Base-by-base conservation (phyloP, 495 filamentous ascomycete genomes). In the Lasiosphaeria ovina region DNA sequence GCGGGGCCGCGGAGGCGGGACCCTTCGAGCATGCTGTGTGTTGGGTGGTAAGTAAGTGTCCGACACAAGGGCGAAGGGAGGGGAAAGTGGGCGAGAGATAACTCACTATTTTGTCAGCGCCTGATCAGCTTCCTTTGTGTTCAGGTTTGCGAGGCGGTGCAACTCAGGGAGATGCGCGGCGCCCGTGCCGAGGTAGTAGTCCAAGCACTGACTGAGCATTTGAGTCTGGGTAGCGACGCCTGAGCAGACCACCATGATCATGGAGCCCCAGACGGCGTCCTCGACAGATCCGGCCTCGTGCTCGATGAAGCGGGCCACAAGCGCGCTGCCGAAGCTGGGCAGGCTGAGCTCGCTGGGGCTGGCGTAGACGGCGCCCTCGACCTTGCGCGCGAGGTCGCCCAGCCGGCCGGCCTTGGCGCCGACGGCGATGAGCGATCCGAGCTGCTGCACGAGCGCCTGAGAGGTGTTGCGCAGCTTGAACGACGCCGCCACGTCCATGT, bases 141-240 rank as follows among this genome's bases (percentile, higher is more conserved):
- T 47, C 34, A 62, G 51, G 3, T 42, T 35, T 0, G 77, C 79
- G 4, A 86, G 77, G n/a, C 75, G 74, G 63, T 81, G 75, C 63
- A 89, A 81, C 58, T 82, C 80, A 1, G 80, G 72, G 1, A 85
- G 74, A 64, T 88, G 76, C 51, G 72, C 42, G 57, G 78, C 79
- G 61, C 83, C 83, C 40, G 79, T 76, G 3, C 76, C 79, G 33
- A 89, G 77, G 72, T 89, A 91, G 76, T 85, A 90, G 62, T 92
- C 88, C 35, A 92, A 75, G 51, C 87, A 78, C 69, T 90, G 85
- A 1, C 86, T 83, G 63, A 91, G 88, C 62, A 87, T 74, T 88
- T 36, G 82, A 42, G 80, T 83, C 70, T 89, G 87, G 72, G 81
- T 88, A 12, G 85, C 83, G 0, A 85, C 79, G 62, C 85, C 59